A percentile compares a stretch with the other conserved stretches of the same genome.
These are phyloP conservation scores for Penicillium thymicola DNA, from an alignment of 2,329 filamentous ascomycete genomes.

Conservation along the genomic window DNA sequence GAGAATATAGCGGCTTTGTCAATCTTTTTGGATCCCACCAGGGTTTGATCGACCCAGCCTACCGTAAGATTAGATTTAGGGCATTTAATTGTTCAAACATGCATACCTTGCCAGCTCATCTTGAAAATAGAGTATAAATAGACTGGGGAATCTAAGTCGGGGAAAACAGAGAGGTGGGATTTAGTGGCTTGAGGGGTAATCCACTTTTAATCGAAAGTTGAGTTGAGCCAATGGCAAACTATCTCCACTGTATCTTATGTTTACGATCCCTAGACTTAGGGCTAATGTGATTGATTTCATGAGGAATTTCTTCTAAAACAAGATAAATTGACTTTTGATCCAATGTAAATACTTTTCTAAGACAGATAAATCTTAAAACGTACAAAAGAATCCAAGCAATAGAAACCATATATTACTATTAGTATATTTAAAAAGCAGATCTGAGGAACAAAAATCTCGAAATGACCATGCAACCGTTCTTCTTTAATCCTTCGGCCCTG, in stretches of 20 bases:
- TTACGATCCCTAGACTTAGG: background rate
- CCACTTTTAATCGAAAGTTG: background rate
- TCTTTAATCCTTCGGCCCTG: slow-evolving; percentile 1
- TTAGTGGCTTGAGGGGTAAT: background rate
- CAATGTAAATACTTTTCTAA: background rate
- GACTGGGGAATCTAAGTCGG: background rate
- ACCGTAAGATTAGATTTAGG: background rate
- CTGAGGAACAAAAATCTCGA: slow-evolving; percentile 18
- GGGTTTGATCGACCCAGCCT: background rate
- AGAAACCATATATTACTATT: slow-evolving; percentile 23
- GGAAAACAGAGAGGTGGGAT: background rate
- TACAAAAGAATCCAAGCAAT: slow-evolving; percentile 4
- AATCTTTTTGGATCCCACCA: background rate
- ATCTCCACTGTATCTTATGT: background rate
- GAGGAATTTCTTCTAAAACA: background rate
- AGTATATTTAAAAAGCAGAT: slow-evolving; percentile 4
- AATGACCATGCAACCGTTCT: slow-evolving; percentile 22
- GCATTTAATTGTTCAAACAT: background rate
- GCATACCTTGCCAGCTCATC: background rate
- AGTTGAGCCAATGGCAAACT: background rate
- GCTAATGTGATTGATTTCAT: background rate
- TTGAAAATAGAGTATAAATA: background rate
- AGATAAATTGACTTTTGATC: background rate
- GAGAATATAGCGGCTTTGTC: background rate
- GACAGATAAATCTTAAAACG: background rate